Percentiles rank a stretch among this genome's conserved stretches.
phyloP scores from a whole-genome alignment of 1,284 basidiomycete genomes.

The Mixia osmundae region DNA sequence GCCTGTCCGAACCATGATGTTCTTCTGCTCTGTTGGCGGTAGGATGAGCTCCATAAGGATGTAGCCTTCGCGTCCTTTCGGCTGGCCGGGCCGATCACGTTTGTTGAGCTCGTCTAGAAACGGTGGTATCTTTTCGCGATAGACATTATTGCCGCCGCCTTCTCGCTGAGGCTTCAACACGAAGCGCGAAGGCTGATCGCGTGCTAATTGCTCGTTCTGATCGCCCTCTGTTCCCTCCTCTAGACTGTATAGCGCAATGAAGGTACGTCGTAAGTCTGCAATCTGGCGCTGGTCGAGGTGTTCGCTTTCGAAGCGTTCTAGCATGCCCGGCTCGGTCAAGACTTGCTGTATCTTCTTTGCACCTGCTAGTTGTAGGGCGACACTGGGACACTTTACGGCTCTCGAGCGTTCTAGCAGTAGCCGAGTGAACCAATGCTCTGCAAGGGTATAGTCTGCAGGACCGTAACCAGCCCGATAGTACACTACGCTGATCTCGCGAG shows the following conservation, averaged over 20 bases:
- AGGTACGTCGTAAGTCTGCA: conserved; percentile 36
- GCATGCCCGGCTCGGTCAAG: conserved; percentile 43
- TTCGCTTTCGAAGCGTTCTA: conserved; percentile 36
- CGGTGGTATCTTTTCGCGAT: conserved; percentile 52
- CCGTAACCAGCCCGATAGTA: conserved; percentile 78
- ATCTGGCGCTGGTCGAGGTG: conserved; percentile 24
- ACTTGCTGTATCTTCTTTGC: conserved; percentile 91
- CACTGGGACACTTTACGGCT: conserved; percentile 81
- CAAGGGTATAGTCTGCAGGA: conserved; percentile 44
- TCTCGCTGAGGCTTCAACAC: conserved; percentile 92
- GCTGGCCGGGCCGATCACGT: conserved; percentile 22
- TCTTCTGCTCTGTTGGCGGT: conserved; percentile 41
- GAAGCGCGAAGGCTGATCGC: conserved; percentile 31
- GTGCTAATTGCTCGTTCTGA: conserved; percentile 33
- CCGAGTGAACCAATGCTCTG: conserved; percentile 41
- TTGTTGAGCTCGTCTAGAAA: conserved; percentile 45
- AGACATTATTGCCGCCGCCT: conserved; percentile 93
- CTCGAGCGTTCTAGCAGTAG: conserved; percentile 47
- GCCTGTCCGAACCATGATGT: conserved; percentile 44
- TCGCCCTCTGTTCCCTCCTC: conserved; percentile 25
- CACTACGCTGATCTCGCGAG: conserved; percentile 48
- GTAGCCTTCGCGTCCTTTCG: conserved; percentile 36
- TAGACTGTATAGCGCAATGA: conserved; percentile 42
- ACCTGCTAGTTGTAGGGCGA: conserved; percentile 79
- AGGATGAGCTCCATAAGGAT: conserved; percentile 81